A percentile compares a stretch with the other conserved stretches of the same genome.
Evolutionary conservation across 352 stramenopile species (phyloP).

Genomic region (Phytophthora pinifolia): DNA sequence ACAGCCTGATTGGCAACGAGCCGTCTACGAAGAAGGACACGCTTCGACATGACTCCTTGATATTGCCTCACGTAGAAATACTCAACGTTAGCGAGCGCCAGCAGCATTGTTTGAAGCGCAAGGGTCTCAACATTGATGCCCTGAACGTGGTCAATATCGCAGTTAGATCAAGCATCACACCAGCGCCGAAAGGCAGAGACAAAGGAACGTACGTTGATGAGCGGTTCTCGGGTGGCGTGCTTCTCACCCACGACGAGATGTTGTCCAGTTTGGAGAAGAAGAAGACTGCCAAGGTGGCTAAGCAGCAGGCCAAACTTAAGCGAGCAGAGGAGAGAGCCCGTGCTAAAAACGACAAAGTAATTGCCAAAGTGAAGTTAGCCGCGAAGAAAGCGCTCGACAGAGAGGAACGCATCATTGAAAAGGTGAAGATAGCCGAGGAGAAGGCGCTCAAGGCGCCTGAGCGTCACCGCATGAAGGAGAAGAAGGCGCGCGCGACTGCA

Average conservation of each 20-base stretch:
- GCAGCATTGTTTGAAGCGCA: background rate
- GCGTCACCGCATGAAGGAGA: too few species aligned
- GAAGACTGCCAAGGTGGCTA: too few species aligned
- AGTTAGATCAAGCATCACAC: background rate
- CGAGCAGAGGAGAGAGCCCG: too few species aligned
- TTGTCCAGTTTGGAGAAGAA: background rate
- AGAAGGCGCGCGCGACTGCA: too few species aligned
- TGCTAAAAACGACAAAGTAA: too few species aligned
- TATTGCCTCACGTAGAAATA: background rate
- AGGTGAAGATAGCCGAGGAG: too few species aligned
- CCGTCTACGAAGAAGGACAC: slow-evolving; percentile 2
- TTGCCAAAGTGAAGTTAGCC: too few species aligned
- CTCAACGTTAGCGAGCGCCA: background rate
- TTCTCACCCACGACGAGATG: slow-evolving; percentile 4
- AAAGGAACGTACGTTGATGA: slow-evolving; percentile 6
- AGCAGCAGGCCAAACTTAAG: too few species aligned
- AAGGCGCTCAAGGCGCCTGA: too few species aligned
- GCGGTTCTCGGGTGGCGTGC: slow-evolving; percentile 4
- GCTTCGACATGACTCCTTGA: background rate
- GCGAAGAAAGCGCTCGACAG: too few species aligned
- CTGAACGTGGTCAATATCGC: slow-evolving; percentile 10
- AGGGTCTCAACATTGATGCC: background rate
- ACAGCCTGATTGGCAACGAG: slow-evolving; percentile 1
- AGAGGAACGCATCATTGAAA: too few species aligned
- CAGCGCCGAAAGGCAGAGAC: background rate